Base-by-base conservation (phyloP, 768 basidiomycete genomes). In the Boletus bicolor region DNA sequence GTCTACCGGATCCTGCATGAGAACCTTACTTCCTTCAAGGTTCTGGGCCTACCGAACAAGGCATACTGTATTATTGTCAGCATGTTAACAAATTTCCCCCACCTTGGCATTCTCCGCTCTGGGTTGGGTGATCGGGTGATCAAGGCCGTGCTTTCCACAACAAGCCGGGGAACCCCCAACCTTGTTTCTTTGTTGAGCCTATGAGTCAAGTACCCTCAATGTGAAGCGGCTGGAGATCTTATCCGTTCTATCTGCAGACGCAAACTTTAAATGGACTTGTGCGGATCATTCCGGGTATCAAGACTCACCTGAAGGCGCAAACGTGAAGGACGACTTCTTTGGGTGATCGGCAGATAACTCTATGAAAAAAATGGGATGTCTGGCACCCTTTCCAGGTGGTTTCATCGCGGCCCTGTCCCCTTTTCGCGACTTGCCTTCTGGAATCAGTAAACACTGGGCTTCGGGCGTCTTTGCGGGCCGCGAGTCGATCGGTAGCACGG, bases 231-330 rank as follows among this genome's bases (percentile, higher is more conserved):
- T 41, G 37, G 47, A 56, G 52, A 66, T 61, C 55, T 63, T 54
- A 53, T 56, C 67, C 61, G 59, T 66, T 56, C 57, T 57, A 66
- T 66, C 61, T 63, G 44, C 63, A 56, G 38, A 62, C 36, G 59
- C 34, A 39, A 39, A 43, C 49, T 59, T 57, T 61, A 56, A 66
- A 64, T 49, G 46, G 55, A 47, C 52, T 43, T 43, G 9, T 49
- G 53, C 65, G 67, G 67, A 68, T 69, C 67, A 67, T 62, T 45
- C 67, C 67, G 67, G 58, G 58, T 30, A 32, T 45, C 32, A 58
- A 56, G 44, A n/a, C 28, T 5, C 47, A 39, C 56, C 24, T 42
- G 19, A 26, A 41, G 51, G 67, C 61, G 61, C 36, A 61, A 60
- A 43, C 38, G 50, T 59, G 60, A 61, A 55, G 32, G 45, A 42